phyloP scores from a whole-genome alignment of 768 basidiomycete genomes.

The Tylopilus subfusipes region DNA sequence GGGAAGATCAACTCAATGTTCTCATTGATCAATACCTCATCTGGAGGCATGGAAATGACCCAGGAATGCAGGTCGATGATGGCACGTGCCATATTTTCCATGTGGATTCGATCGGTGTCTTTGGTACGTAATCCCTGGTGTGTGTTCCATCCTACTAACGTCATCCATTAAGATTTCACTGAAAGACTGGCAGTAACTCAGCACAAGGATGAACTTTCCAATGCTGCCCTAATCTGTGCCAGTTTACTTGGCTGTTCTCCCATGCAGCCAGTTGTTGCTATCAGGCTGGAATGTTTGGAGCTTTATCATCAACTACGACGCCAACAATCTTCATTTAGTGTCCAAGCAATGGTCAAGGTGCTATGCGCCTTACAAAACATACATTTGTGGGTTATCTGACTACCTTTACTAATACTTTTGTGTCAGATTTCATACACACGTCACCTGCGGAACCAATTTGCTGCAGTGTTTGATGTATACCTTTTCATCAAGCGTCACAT shows the following conservation, averaged over 20 bases:
- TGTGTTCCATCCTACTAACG: neutral
- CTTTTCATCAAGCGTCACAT: neutral
- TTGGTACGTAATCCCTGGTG: neutral
- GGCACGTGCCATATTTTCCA: neutral
- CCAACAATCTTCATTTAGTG: neutral
- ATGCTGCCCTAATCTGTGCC: neutral
- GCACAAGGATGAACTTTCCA: neutral
- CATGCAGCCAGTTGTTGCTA: neutral
- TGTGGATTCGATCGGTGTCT: neutral
- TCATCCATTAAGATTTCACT: neutral
- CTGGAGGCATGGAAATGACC: neutral
- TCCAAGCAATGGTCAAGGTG: neutral
- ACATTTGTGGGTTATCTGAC: neutral
- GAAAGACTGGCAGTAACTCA: neutral
- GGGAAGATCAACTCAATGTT: neutral
- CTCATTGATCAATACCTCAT: neutral
- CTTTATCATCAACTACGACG: neutral
- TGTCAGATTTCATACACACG: neutral
- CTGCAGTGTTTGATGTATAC: neutral
- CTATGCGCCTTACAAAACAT: neutral
- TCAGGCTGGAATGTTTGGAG: neutral
- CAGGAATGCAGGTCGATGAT: too few species aligned
- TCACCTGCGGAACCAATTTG: neutral
- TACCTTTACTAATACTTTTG: neutral
- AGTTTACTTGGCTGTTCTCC: neutral